These are phyloP conservation scores for Adiantum capillusveneris DNA, from an alignment of 75 land plant genomes.

Conservation along the genomic window DNA sequence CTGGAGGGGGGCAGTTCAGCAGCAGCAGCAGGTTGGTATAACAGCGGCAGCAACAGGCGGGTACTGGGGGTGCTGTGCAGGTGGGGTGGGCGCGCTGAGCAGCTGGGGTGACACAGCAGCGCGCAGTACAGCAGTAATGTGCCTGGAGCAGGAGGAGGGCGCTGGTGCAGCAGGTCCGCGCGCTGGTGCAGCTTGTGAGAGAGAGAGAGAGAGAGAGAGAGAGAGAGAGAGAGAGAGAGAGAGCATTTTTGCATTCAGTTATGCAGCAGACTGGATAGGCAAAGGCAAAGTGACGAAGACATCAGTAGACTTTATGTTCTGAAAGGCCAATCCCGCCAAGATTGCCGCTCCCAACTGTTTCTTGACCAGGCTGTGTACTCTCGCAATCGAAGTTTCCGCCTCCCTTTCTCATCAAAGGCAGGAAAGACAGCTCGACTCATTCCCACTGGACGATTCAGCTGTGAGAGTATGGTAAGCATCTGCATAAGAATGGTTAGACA, in stretches of 20 bases:
- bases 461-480: constrained; percentile 55
- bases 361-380: constrained; percentile 89
- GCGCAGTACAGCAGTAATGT: too few relatives aligned
- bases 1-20: too few relatives aligned
- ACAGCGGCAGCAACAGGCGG: too few relatives aligned
- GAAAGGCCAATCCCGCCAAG: constrained; percentile 46
- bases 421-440: constrained; percentile 80
- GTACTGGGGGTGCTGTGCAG: too few relatives aligned
- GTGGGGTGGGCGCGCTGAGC: too few relatives aligned
- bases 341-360: constrained; percentile 38
- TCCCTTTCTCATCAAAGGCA: constrained; percentile 88
- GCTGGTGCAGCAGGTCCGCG: too few relatives aligned
- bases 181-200: too few relatives aligned
- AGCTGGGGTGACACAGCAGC: too few relatives aligned
- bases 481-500: not conserved
- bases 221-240: not conserved
- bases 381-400: constrained; percentile 90
- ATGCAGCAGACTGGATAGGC: constrained; percentile 44
- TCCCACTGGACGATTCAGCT: constrained; percentile 76
- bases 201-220: too few relatives aligned
- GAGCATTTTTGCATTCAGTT: constrained; percentile 43
- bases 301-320: constrained; percentile 45
- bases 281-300: constrained; percentile 27
- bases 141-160: too few relatives aligned
- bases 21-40: too few relatives aligned